Percentiles rank a stretch among this genome's conserved stretches.
Conservation (phyloP, 805 yeast species). For the Lipomyces anomalus region DNA sequence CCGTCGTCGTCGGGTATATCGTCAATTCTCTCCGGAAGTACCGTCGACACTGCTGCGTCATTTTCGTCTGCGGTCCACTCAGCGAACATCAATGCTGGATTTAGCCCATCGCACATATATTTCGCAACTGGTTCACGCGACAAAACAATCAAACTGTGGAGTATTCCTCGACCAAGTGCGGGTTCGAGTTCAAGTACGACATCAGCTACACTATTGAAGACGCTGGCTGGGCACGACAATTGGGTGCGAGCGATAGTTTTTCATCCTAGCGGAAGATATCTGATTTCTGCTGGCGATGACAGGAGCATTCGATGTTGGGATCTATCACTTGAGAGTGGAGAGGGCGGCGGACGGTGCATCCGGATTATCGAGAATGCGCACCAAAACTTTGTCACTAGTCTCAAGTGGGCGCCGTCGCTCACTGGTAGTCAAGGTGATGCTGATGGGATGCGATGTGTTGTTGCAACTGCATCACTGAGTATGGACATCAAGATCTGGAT, state of each 20-base stretch:
- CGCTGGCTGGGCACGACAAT: conserved; percentile 69
- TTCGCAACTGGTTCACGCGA: conserved; percentile 79
- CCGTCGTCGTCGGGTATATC: not conserved
- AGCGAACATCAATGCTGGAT: not conserved
- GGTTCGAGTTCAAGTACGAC: too few species aligned
- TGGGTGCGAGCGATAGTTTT: conserved; percentile 72
- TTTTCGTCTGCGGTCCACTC: conserved; percentile 4
- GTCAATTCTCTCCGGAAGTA: not conserved
- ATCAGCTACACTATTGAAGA: conserved; percentile 44
- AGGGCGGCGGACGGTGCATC: conserved; percentile 40
- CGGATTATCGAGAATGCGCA: conserved; percentile 53
- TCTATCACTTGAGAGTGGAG: conserved; percentile 40
- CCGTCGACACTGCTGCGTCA: not conserved
- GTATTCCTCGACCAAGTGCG: conserved; percentile 45
- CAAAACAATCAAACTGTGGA: conserved; percentile 68
- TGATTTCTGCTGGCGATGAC: conserved; percentile 76
- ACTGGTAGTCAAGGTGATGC: conserved; percentile 22
- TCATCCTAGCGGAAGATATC: conserved; percentile 70
- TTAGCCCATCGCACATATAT: conserved; percentile 41
- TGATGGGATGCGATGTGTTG: conserved; percentile 47
- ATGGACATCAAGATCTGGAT: conserved; percentile 51
- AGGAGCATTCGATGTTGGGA: conserved; percentile 76
- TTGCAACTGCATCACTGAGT: conserved; percentile 63
- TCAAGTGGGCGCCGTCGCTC: conserved; percentile 36
- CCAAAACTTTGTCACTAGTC: conserved; percentile 67